Base-by-base conservation (phyloP, 495 filamentous ascomycete species). In the Parathielavia hyrcaniae region DNA sequence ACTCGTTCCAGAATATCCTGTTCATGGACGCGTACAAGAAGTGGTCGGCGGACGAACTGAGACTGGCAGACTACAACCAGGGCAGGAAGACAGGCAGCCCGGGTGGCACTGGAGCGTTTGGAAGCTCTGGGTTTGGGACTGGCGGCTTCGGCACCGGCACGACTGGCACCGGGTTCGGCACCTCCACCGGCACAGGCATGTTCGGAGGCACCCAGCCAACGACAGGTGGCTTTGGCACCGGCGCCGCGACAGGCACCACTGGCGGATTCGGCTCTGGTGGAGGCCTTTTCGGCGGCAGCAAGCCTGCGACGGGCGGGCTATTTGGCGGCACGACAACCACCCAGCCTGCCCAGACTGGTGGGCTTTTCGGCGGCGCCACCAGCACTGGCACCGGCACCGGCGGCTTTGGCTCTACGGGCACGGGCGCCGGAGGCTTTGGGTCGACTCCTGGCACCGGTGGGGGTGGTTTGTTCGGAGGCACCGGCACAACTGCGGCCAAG, bases 1-100 rank as follows among this genome's bases (percentile, higher is more conserved):
- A 87, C 66, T 80, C 87, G 23, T 98, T 84, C 67, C 92, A 97
- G 69, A 96, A 86, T 63, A 87, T 98, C 60, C 81, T 83, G 14
- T 95, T 96, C 63, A 86, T 87, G 79, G 84, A 84, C 47, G 83
- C 89, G 0, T 97, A 96, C 73, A 83, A 81, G 68, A 91, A 90
- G 60, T 96, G 83, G 71, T 96, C 90, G 5, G 83, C 88, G 38
- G 93, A 98, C 69, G 93, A 98, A 71, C 72, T 98, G 46, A 83
- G 93, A 66, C 70, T 95, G 55, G 89, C 81, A 36, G 93, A 98
- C 73, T 98, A 97, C 72, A 81, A 84, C 53, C 85, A 89, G 75
- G 93, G 93, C 23, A 82, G 93, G 56, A 83, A 85, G 38, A 87
- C 77, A 62, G 93, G 90, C 9, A 92, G 89, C 62, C 78, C 81